These are phyloP conservation scores for Deinandra increscens DNA, from an alignment of 129 eudicot species.

Conservation along the genomic window DNA sequence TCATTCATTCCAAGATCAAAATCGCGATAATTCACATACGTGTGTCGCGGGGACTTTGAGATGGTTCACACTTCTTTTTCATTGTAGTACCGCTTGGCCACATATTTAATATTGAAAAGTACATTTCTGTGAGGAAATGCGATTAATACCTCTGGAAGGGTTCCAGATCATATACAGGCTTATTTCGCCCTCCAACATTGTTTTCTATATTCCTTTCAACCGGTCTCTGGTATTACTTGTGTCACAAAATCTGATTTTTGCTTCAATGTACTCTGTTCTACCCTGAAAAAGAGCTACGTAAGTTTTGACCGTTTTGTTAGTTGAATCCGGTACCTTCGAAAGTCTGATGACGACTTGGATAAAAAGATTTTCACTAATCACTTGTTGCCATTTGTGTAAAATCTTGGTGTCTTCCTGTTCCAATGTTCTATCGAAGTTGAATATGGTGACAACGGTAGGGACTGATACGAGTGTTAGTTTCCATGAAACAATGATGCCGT, in stretches of 20 bases:
- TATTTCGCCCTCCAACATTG: neutral
- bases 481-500: constrained; percentile 26
- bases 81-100: neutral
- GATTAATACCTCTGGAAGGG: neutral
- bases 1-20: constrained; percentile 7
- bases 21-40: neutral
- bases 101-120: neutral
- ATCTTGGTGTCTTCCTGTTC: constrained; percentile 12
- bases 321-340: neutral
- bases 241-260: constrained; percentile 24
- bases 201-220: neutral
- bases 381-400: constrained; percentile 2
- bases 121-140: neutral
- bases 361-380: constrained; percentile 48
- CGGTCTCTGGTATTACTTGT: neutral
- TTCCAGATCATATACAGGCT: neutral
- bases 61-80: neutral
- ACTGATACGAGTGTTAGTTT: constrained; percentile 3
- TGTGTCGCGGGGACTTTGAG: neutral
- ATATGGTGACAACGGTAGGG: constrained; percentile 32
- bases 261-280: constrained; percentile 46
- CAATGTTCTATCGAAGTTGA: constrained; percentile 39
- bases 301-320: constrained; percentile 20
- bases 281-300: constrained; percentile 43
- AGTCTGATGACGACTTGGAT: neutral